These are phyloP conservation scores for Komagataella phaffii DNA, from an alignment of 805 yeast species.

Conservation along the genomic window DNA sequence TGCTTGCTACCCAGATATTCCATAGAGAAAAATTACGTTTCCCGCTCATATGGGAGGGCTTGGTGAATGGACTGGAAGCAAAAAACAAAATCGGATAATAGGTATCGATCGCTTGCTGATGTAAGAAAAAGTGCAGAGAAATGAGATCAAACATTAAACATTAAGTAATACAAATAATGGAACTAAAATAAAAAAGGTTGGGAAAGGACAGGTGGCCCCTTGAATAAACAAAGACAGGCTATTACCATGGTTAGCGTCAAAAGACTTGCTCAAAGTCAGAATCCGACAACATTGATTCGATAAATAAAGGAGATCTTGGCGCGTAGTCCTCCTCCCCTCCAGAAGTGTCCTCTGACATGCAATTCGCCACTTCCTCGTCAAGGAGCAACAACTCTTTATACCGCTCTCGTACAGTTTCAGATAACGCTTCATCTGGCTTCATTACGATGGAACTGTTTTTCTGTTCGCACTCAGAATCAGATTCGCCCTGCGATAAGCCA, in stretches of 20 bases:
- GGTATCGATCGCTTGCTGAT: not conserved
- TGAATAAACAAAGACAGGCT: not conserved
- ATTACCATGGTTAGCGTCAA: not conserved
- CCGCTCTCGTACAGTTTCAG: not conserved
- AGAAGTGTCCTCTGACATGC: not conserved
- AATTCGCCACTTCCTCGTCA: not conserved
- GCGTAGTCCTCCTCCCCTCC: not conserved
- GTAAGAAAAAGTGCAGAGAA: not conserved
- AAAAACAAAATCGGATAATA: too few relatives aligned
- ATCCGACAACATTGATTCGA: not conserved
- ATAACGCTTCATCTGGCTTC: not conserved
- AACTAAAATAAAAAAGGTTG: not conserved
- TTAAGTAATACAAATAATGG: not conserved
- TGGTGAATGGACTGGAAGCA: not conserved
- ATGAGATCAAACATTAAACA: not conserved
- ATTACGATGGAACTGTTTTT: not conserved
- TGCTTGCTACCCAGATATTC: slow-evolving; percentile 55
- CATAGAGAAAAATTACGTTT: slow-evolving; percentile 32
- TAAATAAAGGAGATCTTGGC: not conserved
- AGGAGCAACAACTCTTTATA: not conserved
- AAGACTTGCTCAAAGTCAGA: not conserved
- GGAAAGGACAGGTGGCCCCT: too few relatives aligned
- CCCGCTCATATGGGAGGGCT: not conserved
- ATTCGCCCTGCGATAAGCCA: not conserved
- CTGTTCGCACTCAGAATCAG: not conserved